phyloP scores from a whole-genome alignment of 345 rosid genomes.

The Acer campestre region DNA sequence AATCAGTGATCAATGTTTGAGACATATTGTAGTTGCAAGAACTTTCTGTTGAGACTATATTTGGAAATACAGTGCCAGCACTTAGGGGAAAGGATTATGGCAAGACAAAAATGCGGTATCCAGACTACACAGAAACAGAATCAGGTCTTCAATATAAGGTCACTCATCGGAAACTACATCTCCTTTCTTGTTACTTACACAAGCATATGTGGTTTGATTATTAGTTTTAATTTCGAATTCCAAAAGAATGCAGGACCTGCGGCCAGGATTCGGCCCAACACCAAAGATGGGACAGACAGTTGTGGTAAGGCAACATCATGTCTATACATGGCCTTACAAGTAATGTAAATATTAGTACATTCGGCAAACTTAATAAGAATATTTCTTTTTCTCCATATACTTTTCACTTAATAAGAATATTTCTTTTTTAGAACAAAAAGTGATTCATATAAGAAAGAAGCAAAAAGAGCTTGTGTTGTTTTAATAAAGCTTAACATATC shows the following conservation, averaged over 20 bases:
- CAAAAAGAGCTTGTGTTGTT: not conserved
- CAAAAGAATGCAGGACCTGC: constrained; percentile 68
- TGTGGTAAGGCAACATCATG: constrained; percentile 56
- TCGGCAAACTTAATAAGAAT: not conserved
- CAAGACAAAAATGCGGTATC: constrained; percentile 83
- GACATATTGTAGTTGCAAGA: not conserved
- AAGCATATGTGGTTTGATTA: constrained; percentile 6
- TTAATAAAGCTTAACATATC: not conserved
- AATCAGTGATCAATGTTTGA: not conserved
- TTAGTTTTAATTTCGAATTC: constrained; percentile 23
- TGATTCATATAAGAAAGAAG: not conserved
- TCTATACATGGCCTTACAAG: constrained; percentile 1
- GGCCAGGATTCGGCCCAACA: constrained; percentile 73
- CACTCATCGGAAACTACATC: constrained; percentile 15
- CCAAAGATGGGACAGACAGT: constrained; percentile 82
- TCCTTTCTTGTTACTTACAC: not conserved
- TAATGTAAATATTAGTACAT: not conserved
- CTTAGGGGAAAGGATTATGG: constrained; percentile 94
- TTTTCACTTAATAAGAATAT: too few species aligned
- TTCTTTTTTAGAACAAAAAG: not conserved
- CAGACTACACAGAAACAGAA: constrained; percentile 78
- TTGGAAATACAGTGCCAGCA: constrained; percentile 76
- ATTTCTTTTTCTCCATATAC: too few species aligned
- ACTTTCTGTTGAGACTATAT: constrained; percentile 11
- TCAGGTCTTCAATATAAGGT: constrained; percentile 99